phyloP scores from a whole-genome alignment of 2,329 filamentous ascomycete genomes.

The Paecilomyces variotii region DNA sequence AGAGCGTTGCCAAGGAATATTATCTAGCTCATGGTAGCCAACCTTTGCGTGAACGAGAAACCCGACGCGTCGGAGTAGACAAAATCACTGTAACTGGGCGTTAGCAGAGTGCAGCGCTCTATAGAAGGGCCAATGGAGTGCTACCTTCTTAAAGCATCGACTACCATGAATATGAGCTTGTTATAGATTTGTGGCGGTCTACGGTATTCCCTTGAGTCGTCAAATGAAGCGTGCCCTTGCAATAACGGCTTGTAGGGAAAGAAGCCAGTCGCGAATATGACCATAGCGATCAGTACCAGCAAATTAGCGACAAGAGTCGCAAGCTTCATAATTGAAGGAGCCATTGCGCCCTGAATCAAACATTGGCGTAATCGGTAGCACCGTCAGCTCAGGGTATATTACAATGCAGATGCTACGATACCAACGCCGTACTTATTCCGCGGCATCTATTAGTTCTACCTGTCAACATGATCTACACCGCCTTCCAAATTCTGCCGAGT shows the following conservation, averaged over 20 bases:
- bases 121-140: neutral
- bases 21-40: slow-evolving; percentile 6
- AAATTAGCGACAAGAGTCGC: slow-evolving; percentile 61
- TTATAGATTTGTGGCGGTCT: slow-evolving; percentile 68
- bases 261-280: slow-evolving; percentile 81
- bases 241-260: slow-evolving; percentile 96
- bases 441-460: neutral
- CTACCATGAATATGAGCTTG: slow-evolving; percentile 91
- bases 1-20: neutral
- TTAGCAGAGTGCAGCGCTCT: neutral
- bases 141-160: slow-evolving; percentile 86
- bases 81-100: slow-evolving; percentile 64
- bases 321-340: slow-evolving; percentile 18
- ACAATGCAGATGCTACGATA: neutral
- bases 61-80: slow-evolving; percentile 75
- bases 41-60: slow-evolving; percentile 86
- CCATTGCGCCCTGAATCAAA: slow-evolving; percentile 11
- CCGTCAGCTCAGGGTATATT: neutral
- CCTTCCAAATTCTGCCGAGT: neutral
- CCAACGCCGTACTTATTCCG: neutral
- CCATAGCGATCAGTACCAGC: slow-evolving; percentile 64
- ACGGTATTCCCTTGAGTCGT: slow-evolving; percentile 44
- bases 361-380: neutral
- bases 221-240: slow-evolving; percentile 65
- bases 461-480: neutral